A percentile compares a stretch with the other conserved stretches of the same genome.
Evolutionary conservation across 2,329 filamentous ascomycete species (phyloP).

Genomic region (Colletotrichum coccodes): DNA sequence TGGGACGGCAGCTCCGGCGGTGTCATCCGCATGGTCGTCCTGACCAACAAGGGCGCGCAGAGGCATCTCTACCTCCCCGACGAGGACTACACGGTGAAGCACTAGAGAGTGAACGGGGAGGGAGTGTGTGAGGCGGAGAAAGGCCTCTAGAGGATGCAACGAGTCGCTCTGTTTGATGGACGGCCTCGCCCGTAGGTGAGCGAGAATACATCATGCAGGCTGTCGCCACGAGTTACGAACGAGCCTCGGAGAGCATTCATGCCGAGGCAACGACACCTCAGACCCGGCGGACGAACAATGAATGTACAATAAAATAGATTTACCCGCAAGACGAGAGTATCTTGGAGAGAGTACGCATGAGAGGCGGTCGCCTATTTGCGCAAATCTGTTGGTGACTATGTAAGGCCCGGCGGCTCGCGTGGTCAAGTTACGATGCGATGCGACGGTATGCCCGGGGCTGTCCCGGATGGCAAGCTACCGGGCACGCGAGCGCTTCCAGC

Average conservation of each 20-base stretch:
- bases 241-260: conserved; percentile 10
- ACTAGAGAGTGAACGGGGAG: conserved; percentile 54
- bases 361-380: too few relatives aligned
- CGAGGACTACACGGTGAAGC: conserved; percentile 80
- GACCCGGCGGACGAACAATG: conserved; percentile 28
- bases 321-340: conserved; percentile 28
- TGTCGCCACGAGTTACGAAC: conserved; percentile 26
- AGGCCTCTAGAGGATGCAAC: neutral
- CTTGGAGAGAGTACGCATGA: neutral
- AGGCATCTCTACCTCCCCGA: conserved; percentile 97
- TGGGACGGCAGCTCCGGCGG: conserved; percentile 99
- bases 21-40: conserved; percentile 96
- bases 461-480: neutral
- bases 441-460: neutral
- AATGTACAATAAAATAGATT: conserved; percentile 34
- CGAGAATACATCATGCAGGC: conserved; percentile 16
- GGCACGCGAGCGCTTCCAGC: conserved; percentile 4
- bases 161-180: neutral
- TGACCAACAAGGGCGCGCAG: conserved; percentile 89
- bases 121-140: conserved; percentile 43
- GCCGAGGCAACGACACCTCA: conserved; percentile 16
- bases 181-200: neutral
- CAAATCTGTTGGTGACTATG: too few relatives aligned
- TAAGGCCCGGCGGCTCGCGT: too few relatives aligned
- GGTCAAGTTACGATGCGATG: too few relatives aligned